Percentiles rank a stretch among this genome's conserved stretches.
Conservation (phyloP, 129 eudicot species). For the Helichrysum umbraculigerum region DNA sequence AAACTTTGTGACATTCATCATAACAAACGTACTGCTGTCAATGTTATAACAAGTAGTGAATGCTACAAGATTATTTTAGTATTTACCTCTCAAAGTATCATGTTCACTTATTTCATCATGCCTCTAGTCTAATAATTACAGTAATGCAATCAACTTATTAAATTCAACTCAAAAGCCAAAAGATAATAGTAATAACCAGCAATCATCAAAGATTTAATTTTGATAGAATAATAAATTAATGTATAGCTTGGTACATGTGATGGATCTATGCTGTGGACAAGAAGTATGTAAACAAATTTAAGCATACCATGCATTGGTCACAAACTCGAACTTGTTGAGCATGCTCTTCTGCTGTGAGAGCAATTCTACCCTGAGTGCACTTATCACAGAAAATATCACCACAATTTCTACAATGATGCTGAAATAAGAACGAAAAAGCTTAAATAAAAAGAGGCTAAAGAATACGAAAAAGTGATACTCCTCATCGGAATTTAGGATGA, state of each 20-base stretch:
- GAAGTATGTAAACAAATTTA: background rate
- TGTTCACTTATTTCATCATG: background rate
- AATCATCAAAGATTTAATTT: background rate
- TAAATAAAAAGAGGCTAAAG: slow-evolving; percentile 1
- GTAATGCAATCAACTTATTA: background rate
- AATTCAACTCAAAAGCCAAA: background rate
- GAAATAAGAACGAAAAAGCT: slow-evolving; percentile 27
- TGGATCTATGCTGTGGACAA: background rate
- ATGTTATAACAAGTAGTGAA: background rate
- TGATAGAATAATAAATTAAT: background rate
- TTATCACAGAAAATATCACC: slow-evolving; percentile 93
- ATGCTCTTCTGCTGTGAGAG: slow-evolving; percentile 70
- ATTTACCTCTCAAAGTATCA: background rate
- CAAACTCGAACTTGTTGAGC: slow-evolving; percentile 90
- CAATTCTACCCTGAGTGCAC: slow-evolving; percentile 95
- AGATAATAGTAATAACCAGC: background rate
- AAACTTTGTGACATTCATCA: background rate
- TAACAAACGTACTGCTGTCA: background rate
- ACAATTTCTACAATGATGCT: slow-evolving; percentile 96
- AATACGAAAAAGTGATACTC: slow-evolving; percentile 15
- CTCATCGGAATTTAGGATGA: slow-evolving; percentile 3
- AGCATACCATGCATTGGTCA: slow-evolving; percentile 81
- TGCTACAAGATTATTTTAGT: background rate
- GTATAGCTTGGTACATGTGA: background rate
- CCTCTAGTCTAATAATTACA: slow-evolving; percentile 1